phyloP scores from a whole-genome alignment of 2,329 filamentous ascomycete species.

The Arthrocladium fulminans region DNA sequence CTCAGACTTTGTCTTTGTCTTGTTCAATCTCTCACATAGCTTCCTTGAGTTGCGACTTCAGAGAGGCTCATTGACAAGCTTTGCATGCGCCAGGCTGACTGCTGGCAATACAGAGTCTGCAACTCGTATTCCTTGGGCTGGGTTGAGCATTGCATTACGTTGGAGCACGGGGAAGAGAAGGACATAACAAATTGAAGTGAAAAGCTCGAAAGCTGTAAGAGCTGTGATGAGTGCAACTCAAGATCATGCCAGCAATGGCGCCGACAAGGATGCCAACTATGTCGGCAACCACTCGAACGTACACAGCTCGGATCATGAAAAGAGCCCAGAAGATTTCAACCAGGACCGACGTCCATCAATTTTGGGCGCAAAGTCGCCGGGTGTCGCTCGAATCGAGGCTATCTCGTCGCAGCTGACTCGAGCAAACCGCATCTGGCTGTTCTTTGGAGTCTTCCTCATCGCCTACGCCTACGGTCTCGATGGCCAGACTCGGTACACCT shows the following conservation, averaged over 20 bases:
- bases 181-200: neutral
- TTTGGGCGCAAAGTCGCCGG: slow-evolving; percentile 35
- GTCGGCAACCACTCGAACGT: neutral
- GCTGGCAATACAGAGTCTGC: neutral
- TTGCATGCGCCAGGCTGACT: neutral
- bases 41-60: neutral
- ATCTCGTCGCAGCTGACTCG: slow-evolving; percentile 45
- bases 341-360: slow-evolving; percentile 14
- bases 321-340: neutral
- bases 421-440: slow-evolving; percentile 48
- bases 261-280: neutral
- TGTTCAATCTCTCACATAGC: neutral
- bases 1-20: too few species aligned
- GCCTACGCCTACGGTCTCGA: slow-evolving; percentile 48
- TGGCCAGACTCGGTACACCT: slow-evolving; percentile 15
- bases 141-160: too few species aligned
- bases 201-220: neutral
- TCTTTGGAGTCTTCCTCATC: slow-evolving; percentile 53
- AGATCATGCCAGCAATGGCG: neutral
- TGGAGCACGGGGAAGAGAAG: neutral
- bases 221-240: neutral
- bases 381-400: slow-evolving; percentile 53
- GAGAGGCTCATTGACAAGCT: too few species aligned
- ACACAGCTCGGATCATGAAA: neutral
- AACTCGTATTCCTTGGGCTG: too few species aligned